Conservation (phyloP, 1,139 yeast species). For the Yarrowia galli region DNA sequence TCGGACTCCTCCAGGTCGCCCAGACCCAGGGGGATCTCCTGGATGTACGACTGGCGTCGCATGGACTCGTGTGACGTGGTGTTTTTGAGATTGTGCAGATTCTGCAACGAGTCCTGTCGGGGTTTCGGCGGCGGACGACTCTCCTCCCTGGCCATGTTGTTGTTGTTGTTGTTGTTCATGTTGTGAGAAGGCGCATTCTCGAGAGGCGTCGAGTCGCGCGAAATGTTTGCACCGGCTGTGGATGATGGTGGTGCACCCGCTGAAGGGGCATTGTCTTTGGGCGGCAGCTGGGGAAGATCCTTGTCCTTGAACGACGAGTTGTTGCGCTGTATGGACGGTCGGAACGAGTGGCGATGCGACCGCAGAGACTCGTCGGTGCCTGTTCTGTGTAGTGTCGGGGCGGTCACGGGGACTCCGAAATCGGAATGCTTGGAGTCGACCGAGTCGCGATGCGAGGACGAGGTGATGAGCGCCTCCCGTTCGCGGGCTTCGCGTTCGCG, state of each 20-base stretch:
- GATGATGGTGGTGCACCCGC: too few relatives aligned
- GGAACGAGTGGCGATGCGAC: conserved; percentile 19
- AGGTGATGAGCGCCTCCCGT: conserved; percentile 8
- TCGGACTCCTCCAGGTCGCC: conserved; percentile 32
- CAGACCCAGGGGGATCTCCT: conserved; percentile 32
- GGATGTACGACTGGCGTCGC: conserved; percentile 29
- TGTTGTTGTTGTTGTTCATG: not conserved
- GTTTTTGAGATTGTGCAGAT: conserved; percentile 32
- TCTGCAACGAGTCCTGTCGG: conserved; percentile 29
- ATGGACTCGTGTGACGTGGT: conserved; percentile 32
- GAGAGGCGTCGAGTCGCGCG: conserved; percentile 21
- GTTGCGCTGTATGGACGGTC: conserved; percentile 22
- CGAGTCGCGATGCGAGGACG: conserved; percentile 8
- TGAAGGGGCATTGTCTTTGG: not conserved
- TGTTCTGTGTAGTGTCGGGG: conserved; percentile 5
- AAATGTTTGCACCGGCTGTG: not conserved
- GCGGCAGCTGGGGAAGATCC: conserved; percentile 36
- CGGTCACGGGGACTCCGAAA: not conserved
- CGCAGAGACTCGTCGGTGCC: conserved; percentile 31
- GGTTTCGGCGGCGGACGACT: conserved; percentile 25
- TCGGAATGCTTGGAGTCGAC: conserved; percentile 32
- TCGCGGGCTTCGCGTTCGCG: conserved; percentile 40
- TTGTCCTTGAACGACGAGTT: conserved; percentile 34
- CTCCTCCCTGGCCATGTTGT: conserved; percentile 2
- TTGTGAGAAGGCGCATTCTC: not conserved